Evolutionary conservation across 2,329 filamentous ascomycete species (phyloP).

Genomic region (Dryadomyces sulphureus): DNA sequence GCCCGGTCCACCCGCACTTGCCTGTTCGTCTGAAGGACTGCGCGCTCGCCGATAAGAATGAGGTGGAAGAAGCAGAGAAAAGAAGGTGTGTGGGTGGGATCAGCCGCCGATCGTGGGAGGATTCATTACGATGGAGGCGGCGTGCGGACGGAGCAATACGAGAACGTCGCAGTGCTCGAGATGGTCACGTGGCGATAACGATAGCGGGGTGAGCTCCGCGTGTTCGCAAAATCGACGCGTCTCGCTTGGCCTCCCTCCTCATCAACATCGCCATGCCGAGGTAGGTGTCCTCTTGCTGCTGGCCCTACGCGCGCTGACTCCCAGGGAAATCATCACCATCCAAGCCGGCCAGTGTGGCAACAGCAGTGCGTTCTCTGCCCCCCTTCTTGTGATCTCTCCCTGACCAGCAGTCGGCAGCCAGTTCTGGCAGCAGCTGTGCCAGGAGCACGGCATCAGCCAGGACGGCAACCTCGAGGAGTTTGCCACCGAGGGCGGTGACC

Average conservation of each 20-base stretch:
- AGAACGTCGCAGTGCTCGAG: too few relatives aligned
- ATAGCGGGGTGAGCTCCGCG: neutral
- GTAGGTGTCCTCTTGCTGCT: neutral
- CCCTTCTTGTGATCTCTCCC: conserved; percentile 1
- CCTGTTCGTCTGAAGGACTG: neutral
- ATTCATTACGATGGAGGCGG: too few relatives aligned
- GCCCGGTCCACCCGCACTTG: neutral
- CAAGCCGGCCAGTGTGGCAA: conserved; percentile 99
- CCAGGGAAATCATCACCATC: conserved; percentile 95
- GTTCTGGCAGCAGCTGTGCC: conserved; percentile 98
- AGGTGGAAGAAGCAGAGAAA: too few relatives aligned
- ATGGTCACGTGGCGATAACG: neutral
- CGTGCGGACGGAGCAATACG: too few relatives aligned
- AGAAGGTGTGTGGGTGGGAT: too few relatives aligned
- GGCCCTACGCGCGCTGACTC: conserved; percentile 7
- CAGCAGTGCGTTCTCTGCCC: conserved; percentile 54
- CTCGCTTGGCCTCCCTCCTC: neutral
- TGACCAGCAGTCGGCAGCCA: conserved; percentile 66
- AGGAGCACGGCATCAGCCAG: conserved; percentile 94
- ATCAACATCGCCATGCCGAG: neutral
- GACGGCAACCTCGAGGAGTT: conserved; percentile 97
- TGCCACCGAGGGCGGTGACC: conserved; percentile 91
- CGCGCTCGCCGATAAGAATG: too few relatives aligned
- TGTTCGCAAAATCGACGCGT: neutral
- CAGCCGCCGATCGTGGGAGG: too few relatives aligned